These are phyloP conservation scores for Kwoniella sp. DNA, from an alignment of 768 basidiomycete species.

Conservation along the genomic window DNA sequence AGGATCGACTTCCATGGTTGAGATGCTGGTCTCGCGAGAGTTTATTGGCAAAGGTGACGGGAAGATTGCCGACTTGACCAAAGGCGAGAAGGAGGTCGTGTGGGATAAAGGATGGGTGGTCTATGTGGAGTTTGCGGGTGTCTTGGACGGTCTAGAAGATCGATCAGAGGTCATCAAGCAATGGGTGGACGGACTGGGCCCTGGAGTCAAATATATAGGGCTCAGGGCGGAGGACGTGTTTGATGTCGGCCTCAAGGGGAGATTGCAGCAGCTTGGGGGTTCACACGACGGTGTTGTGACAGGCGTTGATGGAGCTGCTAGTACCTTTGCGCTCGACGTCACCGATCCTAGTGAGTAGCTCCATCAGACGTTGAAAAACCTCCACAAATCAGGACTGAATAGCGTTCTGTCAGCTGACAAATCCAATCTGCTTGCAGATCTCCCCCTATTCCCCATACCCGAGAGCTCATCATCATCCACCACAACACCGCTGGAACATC, in stretches of 20 bases:
- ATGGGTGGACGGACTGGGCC: slow-evolving; percentile 15
- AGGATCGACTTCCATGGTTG: slow-evolving; percentile 48
- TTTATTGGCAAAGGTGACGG: slow-evolving; percentile 39
- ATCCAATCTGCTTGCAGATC: slow-evolving; percentile 17
- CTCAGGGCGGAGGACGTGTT: slow-evolving; percentile 50
- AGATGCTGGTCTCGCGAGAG: slow-evolving; percentile 30
- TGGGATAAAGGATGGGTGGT: slow-evolving; percentile 50
- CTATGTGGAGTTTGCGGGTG: slow-evolving; percentile 50
- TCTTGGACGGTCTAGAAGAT: slow-evolving; percentile 28
- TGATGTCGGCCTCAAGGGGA: slow-evolving; percentile 18
- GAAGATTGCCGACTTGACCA: slow-evolving; percentile 33
- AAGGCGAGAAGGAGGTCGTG: slow-evolving; percentile 41
- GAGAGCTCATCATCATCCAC: slow-evolving; percentile 29
- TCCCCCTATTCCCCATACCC: slow-evolving; percentile 28
- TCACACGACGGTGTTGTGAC: background rate
- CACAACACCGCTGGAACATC: slow-evolving; percentile 31
- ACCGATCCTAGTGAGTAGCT: slow-evolving; percentile 25
- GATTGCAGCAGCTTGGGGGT: background rate
- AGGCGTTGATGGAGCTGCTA: background rate
- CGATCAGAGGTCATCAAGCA: slow-evolving; percentile 27
- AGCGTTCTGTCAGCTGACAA: background rate
- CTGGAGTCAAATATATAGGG: slow-evolving; percentile 32
- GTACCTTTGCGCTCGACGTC: slow-evolving; percentile 21
- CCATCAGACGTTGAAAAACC: background rate
- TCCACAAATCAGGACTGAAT: too few species aligned